Percentiles rank a stretch among this genome's conserved stretches.
Evolutionary conservation across 2,329 filamentous ascomycete species (phyloP).

Genomic region (Aspergillus vadensis): DNA sequence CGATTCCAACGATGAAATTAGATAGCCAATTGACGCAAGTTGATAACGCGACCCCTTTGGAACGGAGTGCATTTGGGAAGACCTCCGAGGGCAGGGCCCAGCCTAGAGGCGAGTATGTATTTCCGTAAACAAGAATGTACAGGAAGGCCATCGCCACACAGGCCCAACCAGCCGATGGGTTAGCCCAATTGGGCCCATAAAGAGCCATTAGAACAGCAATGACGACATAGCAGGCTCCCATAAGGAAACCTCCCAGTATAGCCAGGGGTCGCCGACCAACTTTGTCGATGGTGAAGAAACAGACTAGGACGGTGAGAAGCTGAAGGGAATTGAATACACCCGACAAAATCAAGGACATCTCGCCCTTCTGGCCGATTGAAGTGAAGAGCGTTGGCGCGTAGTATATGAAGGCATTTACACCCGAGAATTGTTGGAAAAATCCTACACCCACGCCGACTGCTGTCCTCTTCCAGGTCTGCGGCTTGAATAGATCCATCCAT

Average conservation of each 20-base stretch:
- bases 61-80: constrained; percentile 35
- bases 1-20: constrained; percentile 54
- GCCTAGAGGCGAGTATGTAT: constrained; percentile 38
- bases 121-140: constrained; percentile 68
- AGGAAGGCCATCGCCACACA: constrained; percentile 47
- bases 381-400: constrained; percentile 49
- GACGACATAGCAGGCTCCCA: background rate
- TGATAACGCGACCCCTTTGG: constrained; percentile 40
- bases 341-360: constrained; percentile 68
- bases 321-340: constrained; percentile 45
- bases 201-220: background rate
- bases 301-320: constrained; percentile 65
- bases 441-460: constrained; percentile 44
- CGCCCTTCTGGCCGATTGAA: constrained; percentile 29
- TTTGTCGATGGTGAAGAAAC: constrained; percentile 35
- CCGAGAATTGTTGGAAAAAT: constrained; percentile 49
- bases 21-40: constrained; percentile 42
- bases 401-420: constrained; percentile 53
- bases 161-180: background rate
- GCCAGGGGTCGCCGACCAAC: constrained; percentile 57
- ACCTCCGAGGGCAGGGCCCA: constrained; percentile 43
- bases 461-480: constrained; percentile 42
- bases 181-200: background rate
- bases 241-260: constrained; percentile 58
- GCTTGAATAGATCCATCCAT: constrained; percentile 49